These are phyloP conservation scores for Debaryomyces psychrophilus DNA, from an alignment of 1,139 yeast species.

Conservation along the genomic window DNA sequence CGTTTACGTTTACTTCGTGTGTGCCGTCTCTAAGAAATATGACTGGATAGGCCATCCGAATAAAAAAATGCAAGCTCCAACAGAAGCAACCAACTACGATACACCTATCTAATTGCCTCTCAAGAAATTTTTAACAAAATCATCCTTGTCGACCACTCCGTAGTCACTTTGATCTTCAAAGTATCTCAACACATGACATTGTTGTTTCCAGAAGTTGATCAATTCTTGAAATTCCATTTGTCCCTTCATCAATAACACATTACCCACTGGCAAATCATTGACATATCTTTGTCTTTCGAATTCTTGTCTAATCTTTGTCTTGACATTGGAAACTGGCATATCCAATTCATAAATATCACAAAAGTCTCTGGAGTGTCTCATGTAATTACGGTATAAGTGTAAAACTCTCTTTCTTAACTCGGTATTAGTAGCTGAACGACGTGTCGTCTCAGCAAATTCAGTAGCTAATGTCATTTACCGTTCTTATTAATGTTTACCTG, in stretches of 20 bases:
- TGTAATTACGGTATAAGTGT: constrained; percentile 71
- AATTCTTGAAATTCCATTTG: constrained; percentile 92
- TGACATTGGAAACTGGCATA: constrained; percentile 78
- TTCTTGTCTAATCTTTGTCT: constrained; percentile 86
- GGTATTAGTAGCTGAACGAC: constrained; percentile 60
- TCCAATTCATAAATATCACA: constrained; percentile 77
- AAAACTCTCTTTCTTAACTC: constrained; percentile 70
- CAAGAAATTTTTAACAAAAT: constrained; percentile 73
- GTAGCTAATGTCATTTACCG: constrained; percentile 65
- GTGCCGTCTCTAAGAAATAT: constrained; percentile 1
- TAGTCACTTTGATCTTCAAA: constrained; percentile 68
- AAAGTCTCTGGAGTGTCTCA: constrained; percentile 64
- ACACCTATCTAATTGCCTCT: constrained; percentile 46
- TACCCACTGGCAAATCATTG: constrained; percentile 63
- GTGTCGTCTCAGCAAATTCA: constrained; percentile 83
- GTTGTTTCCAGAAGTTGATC: constrained; percentile 90
- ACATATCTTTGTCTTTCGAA: constrained; percentile 83
- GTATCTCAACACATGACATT: constrained; percentile 81
- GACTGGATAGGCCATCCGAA: constrained; percentile 3
- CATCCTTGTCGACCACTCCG: constrained; percentile 50
- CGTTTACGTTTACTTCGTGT: neutral
- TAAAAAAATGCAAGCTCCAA: constrained; percentile 8
- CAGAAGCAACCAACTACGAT: constrained; percentile 5
- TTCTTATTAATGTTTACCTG: constrained; percentile 14
- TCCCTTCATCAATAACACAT: constrained; percentile 76